These are phyloP conservation scores for Penicillium polonicum DNA, from an alignment of 2,329 filamentous ascomycete species.

Conservation along the genomic window DNA sequence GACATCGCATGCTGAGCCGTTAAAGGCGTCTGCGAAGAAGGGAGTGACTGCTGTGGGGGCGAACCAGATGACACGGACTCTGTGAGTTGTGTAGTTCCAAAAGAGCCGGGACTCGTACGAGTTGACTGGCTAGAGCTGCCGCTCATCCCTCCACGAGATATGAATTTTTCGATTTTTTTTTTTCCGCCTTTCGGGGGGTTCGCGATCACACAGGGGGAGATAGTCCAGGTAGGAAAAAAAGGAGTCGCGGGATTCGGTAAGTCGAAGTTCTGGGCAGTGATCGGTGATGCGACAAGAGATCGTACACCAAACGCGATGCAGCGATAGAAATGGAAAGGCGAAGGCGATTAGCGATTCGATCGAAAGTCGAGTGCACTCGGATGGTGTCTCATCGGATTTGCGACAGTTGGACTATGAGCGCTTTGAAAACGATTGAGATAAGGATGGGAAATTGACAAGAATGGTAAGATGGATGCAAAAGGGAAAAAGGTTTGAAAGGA, in stretches of 20 bases:
- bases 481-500: constrained; percentile 18
- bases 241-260: constrained; percentile 4
- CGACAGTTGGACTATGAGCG: constrained; percentile 18
- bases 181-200: constrained; percentile 1
- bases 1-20: constrained; percentile 46
- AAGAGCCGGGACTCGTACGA: constrained; percentile 44
- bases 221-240: constrained; percentile 2
- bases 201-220: constrained; percentile 18
- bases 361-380: constrained; percentile 11
- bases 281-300: constrained; percentile 16
- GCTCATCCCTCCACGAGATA: constrained; percentile 39
- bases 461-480: constrained; percentile 14
- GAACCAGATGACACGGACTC: constrained; percentile 42
- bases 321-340: constrained; percentile 3
- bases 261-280: constrained; percentile 8
- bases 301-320: constrained; percentile 12
- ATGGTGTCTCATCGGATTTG: constrained; percentile 25
- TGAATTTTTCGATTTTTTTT: not conserved
- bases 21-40: constrained; percentile 36
- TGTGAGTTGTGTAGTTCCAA: constrained; percentile 41
- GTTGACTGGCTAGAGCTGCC: constrained; percentile 43
- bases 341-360: constrained; percentile 22
- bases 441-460: constrained; percentile 10
- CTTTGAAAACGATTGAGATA: constrained; percentile 9
- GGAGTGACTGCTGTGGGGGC: constrained; percentile 36